Percentiles rank a stretch among this genome's conserved stretches.
Conservation (phyloP, 2,329 filamentous ascomycete genomes). For the Colletotrichum lupini region DNA sequence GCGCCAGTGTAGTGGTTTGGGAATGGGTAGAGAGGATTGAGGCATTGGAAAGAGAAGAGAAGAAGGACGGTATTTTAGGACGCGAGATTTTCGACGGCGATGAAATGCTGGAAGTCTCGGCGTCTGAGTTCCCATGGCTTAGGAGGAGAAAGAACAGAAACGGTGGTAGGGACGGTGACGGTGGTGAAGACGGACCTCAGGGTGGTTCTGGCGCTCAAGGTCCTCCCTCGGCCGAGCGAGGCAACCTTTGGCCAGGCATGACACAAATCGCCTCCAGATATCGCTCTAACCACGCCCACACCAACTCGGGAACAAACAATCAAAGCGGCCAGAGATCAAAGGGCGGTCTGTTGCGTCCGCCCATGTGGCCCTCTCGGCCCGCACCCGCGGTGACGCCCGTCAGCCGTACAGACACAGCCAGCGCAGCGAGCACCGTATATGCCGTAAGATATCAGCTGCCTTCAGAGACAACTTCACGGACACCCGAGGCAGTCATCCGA, state of each 20-base stretch:
- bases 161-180: constrained; percentile 41
- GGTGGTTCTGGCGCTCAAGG: constrained; percentile 35
- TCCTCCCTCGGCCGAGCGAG: constrained; percentile 41
- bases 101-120: constrained; percentile 81
- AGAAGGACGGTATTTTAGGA: constrained; percentile 91
- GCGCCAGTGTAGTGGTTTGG: constrained; percentile 96
- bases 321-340: constrained; percentile 42
- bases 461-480: constrained; percentile 56
- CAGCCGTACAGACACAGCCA: constrained; percentile 71
- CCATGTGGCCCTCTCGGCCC: constrained; percentile 67
- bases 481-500: constrained; percentile 18
- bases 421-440: constrained; percentile 73
- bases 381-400: constrained; percentile 65
- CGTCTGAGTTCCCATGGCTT: constrained; percentile 62
- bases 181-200: constrained; percentile 33
- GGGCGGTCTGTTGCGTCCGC: constrained; percentile 57
- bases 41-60: constrained; percentile 89
- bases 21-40: constrained; percentile 98
- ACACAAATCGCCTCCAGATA: constrained; percentile 53
- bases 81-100: constrained; percentile 94
- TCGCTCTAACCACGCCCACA: constrained; percentile 36
- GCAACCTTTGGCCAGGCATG: constrained; percentile 53
- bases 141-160: constrained; percentile 47
- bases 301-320: constrained; percentile 11
- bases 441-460: constrained; percentile 70